A percentile compares a stretch with the other conserved stretches of the same genome.
Conservation (phyloP, 2,329 filamentous ascomycete species). For the Niveomyces coronatus region DNA sequence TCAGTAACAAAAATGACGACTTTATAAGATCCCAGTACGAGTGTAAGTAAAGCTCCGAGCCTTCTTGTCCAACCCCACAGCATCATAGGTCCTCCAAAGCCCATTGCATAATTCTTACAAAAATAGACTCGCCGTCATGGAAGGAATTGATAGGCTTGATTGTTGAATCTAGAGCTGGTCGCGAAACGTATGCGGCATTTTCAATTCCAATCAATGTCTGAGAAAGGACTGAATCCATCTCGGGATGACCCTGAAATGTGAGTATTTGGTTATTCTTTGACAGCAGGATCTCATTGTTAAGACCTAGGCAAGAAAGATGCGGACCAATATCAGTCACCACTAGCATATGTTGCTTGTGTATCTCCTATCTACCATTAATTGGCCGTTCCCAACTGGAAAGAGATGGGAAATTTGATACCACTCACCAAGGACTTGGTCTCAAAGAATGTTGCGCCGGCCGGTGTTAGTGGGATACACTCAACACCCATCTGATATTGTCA, state of each 20-base stretch:
- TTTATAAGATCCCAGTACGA: too few relatives aligned
- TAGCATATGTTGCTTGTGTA: slow-evolving; percentile 2
- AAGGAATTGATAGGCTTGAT: slow-evolving; percentile 1
- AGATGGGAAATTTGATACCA: not conserved
- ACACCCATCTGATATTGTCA: not conserved
- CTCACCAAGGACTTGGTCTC: not conserved
- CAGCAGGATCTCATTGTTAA: slow-evolving; percentile 3
- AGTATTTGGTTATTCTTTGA: slow-evolving; percentile 2
- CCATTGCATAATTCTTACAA: slow-evolving; percentile 3
- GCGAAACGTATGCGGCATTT: not conserved
- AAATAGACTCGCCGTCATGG: slow-evolving; percentile 1
- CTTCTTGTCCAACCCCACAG: too few relatives aligned
- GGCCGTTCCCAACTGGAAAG: not conserved
- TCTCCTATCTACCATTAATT: not conserved
- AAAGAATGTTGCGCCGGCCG: not conserved
- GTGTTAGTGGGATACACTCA: not conserved
- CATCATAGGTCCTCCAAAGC: slow-evolving; percentile 3
- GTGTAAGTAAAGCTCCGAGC: too few relatives aligned
- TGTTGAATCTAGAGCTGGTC: not conserved
- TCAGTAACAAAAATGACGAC: too few relatives aligned
- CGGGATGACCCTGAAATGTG: slow-evolving; percentile 5
- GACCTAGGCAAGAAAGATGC: slow-evolving; percentile 3
- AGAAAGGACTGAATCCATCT: slow-evolving; percentile 1
- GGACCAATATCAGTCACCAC: slow-evolving; percentile 2
- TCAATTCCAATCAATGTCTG: not conserved